Base-by-base conservation (phyloP, 148 eudicot genomes). In the Vaccinium myrtillus region DNA sequence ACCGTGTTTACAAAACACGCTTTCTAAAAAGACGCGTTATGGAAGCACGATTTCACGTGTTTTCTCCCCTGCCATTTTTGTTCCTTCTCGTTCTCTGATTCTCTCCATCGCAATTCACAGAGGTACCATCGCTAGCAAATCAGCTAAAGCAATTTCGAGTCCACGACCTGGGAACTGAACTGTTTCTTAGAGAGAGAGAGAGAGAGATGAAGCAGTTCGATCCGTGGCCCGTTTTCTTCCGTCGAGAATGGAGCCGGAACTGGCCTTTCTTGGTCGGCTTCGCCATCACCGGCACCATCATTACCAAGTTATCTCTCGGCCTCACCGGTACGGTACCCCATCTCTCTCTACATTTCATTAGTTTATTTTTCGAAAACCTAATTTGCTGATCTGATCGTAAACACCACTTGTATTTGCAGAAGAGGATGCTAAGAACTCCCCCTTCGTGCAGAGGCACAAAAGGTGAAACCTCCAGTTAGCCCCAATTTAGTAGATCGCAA, bases 361-460 rank as follows among this genome's bases (percentile, higher is more conserved):
- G 0, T 19, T 23, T 3, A 49, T 1, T 58, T 36, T 21, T 78
- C n/a, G 3, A 32, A 36, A 30, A 32, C 70, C 25, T 50, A 55
- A 32, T 25, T 13, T 55, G 5, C 12, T 25, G 32, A 25, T 67
- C 43, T 14, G 27, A 54, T 55, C 73, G 1, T 8, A 65, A 54
- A 18, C 51, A 70, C 27, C 48, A 46, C 19, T 73, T 8, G 50
- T 77, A 21, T 78, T 85, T 21, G 86, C 87, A 94, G 97, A 95
- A 88, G 98, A 94, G 86, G 94, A 95, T 78, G 95, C 91, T 15
- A 94, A 93, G 93, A 94, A 95, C 80, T 95, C 97, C 12, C 78
- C 58, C 0, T 95, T 94, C 85, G 97, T 90, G 56, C 93, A 94
- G 90, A 94, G 97, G 90, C 98, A 95, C 87, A 90, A 86, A 77